Evolutionary conservation across 2,329 filamentous ascomycete species (phyloP).

Genomic region (Cytospora schulzeri): DNA sequence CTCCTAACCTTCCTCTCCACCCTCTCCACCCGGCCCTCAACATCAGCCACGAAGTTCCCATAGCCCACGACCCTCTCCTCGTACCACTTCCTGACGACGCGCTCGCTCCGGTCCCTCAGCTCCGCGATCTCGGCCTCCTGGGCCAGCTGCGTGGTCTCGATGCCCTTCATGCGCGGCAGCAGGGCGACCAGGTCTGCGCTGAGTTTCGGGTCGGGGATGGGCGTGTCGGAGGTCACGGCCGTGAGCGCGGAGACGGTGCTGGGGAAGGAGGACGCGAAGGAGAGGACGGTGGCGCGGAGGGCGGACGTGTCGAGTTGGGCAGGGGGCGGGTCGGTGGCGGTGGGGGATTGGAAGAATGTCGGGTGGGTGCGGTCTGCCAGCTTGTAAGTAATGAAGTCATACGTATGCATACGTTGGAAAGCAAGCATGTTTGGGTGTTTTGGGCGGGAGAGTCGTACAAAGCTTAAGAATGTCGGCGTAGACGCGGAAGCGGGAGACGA

Average conservation of each 20-base stretch:
- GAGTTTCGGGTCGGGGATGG: slow-evolving; percentile 57
- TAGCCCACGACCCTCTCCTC: slow-evolving; percentile 69
- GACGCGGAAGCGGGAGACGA: slow-evolving; percentile 55
- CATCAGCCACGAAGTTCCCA: slow-evolving; percentile 69
- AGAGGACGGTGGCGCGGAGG: slow-evolving; percentile 57
- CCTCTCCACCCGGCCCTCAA: slow-evolving; percentile 67
- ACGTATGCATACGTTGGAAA: no score
- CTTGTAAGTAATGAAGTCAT: slow-evolving; percentile 7
- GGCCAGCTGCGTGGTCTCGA: slow-evolving; percentile 61
- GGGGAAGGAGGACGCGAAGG: slow-evolving; percentile 58
- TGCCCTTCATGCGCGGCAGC: slow-evolving; percentile 62
- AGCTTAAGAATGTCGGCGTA: slow-evolving; percentile 63
- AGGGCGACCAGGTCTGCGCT: slow-evolving; percentile 60
- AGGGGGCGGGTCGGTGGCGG: slow-evolving; percentile 43
- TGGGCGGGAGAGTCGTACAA: slow-evolving; percentile 45
- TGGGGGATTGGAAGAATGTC: slow-evolving; percentile 54
- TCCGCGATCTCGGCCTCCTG: slow-evolving; percentile 65
- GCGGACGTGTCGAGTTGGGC: slow-evolving; percentile 54
- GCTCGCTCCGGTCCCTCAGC: slow-evolving; percentile 65
- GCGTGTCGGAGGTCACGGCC: slow-evolving; percentile 54
- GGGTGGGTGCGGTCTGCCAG: slow-evolving; percentile 54
- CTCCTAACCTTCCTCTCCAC: slow-evolving; percentile 68
- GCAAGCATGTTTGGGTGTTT: not conserved
- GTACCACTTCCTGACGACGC: slow-evolving; percentile 70
- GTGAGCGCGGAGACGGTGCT: slow-evolving; percentile 59